phyloP scores from a whole-genome alignment of 768 basidiomycete species.

The Amylocystis lapponica region DNA sequence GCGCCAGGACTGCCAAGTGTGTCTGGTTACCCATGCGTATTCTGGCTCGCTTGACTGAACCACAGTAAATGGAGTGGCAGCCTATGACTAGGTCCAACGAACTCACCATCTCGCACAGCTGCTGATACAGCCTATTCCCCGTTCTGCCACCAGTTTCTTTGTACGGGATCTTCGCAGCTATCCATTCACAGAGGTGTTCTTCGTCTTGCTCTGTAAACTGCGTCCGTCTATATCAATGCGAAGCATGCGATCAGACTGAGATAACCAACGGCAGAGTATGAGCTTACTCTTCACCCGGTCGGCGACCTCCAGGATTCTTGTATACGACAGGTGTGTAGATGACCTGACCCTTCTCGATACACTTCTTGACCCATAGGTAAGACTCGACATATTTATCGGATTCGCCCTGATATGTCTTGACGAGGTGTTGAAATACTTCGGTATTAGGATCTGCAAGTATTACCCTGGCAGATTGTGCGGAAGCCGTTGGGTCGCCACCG shows the following conservation, averaged over 20 bases:
- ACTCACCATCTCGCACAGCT: constrained; percentile 66
- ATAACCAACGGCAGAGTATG: background rate
- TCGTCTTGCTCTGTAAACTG: constrained; percentile 79
- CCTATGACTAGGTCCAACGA: background rate
- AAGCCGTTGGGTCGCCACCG: constrained; percentile 70
- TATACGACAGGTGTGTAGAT: constrained; percentile 72
- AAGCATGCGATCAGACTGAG: background rate
- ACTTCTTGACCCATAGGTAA: constrained; percentile 80
- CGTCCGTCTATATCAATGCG: constrained; percentile 46
- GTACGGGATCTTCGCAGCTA: constrained; percentile 78
- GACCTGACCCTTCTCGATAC: constrained; percentile 61
- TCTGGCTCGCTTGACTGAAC: constrained; percentile 59
- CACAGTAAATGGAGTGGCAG: background rate
- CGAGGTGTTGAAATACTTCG: constrained; percentile 67
- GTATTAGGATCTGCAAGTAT: constrained; percentile 79
- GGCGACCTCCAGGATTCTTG: constrained; percentile 78
- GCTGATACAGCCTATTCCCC: constrained; percentile 78
- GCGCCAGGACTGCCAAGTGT: constrained; percentile 89
- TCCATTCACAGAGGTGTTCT: constrained; percentile 68
- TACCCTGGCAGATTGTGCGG: constrained; percentile 65
- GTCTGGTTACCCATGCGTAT: constrained; percentile 73
- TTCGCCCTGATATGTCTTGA: constrained; percentile 65
- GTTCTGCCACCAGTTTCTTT: constrained; percentile 79
- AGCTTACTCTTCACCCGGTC: constrained; percentile 74
- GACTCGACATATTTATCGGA: constrained; percentile 75